Base-by-base conservation (phyloP, 2,329 filamentous ascomycete species). In the Tolypocladium guangdongense region DNA sequence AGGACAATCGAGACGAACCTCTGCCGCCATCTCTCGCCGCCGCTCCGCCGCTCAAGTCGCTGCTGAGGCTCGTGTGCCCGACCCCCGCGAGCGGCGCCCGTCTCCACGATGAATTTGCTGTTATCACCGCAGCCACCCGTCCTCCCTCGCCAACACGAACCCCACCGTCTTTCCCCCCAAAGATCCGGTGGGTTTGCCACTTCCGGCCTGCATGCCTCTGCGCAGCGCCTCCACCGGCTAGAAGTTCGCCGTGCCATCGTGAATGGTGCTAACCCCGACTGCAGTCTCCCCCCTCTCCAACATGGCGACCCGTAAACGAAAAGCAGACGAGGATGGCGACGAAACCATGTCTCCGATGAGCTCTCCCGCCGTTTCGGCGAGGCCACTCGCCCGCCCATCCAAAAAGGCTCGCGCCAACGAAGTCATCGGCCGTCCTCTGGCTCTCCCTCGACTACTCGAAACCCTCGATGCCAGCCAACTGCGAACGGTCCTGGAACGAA, bases 281-380 rank as follows among this genome's bases (percentile, higher is more conserved):
- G 51, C 49, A 71, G 69, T 67, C 49, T 66, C 68, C 58, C 76
- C 80, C 10, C 76, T 79, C 60, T 66, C 78, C 56, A 77, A 68
- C 66, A 82, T 83, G 77, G 60, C 69, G 20, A 74, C 70, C 62
- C 76, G 80, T 61, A 97, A 97, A 78, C 86, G 93, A 71, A 97
- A 97, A 78, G 90, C 89, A 64, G 83, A 86, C 54, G 83, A 86
- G 51, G 87, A 91, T 66, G 69, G 69, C 37, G 89, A 90, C 65
- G 96, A 97, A 89, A 90, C 87, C 55, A 85, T 92, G 63, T 96
- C 92, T 38, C 91, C 92, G 7, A 81, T 82, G 55, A 84, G 81
- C 70, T 96, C 92, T 39, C 90, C 92, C 49, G 86, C 88, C 56
- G 79, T 87, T 55, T 75, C 85, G 60, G 74, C 83, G 58, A 82